Conservation (phyloP, 108 stramenopile genomes). For the Pseudonitzschia delicatissima region DNA sequence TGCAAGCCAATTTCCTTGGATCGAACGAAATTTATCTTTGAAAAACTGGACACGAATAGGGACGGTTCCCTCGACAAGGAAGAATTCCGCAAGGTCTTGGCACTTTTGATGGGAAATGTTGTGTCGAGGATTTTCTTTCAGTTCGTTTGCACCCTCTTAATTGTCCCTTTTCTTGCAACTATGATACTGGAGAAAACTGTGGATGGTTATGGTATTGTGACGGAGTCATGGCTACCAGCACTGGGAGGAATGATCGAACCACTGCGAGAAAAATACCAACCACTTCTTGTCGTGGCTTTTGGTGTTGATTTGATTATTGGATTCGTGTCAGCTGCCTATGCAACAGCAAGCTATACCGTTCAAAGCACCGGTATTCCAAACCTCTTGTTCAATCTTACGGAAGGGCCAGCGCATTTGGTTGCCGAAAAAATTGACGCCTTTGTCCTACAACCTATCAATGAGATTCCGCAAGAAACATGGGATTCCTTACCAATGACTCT, state of each 20-base stretch:
- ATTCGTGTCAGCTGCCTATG: neutral
- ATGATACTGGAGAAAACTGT: constrained; percentile 27
- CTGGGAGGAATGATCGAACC: neutral
- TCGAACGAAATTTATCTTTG: constrained; percentile 56
- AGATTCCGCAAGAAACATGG: constrained; percentile 55
- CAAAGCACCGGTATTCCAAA: neutral
- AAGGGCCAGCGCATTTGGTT: neutral
- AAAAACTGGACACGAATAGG: constrained; percentile 50
- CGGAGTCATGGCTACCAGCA: neutral
- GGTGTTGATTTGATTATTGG: constrained; percentile 14
- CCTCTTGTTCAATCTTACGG: neutral
- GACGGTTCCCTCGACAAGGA: constrained; percentile 49
- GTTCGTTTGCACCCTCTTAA: constrained; percentile 62
- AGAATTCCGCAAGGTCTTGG: constrained; percentile 70
- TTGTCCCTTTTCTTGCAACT: constrained; percentile 65
- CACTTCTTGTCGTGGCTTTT: constrained; percentile 17
- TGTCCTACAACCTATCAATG: neutral
- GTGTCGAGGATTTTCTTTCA: constrained; percentile 67
- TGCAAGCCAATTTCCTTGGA: constrained; percentile 65
- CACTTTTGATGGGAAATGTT: constrained; percentile 69
- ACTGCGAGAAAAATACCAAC: neutral
- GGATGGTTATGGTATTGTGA: neutral
- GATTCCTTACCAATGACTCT: constrained; percentile 56
- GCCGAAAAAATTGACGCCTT: neutral
- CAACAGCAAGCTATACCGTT: neutral